Conservation (phyloP, 2,329 filamentous ascomycete species). For the Cladosporium oxysporum region DNA sequence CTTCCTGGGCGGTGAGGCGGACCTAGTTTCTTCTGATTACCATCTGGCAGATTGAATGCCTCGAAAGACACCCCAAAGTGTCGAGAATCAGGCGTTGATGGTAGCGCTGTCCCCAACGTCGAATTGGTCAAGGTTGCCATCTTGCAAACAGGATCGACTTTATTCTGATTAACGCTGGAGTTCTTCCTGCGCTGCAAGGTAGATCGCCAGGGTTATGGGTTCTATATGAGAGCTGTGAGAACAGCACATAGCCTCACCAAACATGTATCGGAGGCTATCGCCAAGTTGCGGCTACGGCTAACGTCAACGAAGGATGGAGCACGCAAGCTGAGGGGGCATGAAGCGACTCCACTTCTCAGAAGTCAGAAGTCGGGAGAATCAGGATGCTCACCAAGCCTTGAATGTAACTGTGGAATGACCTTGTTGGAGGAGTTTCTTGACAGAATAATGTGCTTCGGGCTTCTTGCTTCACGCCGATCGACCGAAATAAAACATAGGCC, state of each 20-base stretch:
- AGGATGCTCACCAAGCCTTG: neutral
- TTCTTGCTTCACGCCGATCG: neutral
- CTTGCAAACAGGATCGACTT: neutral
- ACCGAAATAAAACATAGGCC: neutral
- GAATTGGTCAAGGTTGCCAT: constrained; percentile 2
- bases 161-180: neutral
- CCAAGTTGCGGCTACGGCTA: neutral
- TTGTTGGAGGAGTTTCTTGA: neutral
- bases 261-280: neutral
- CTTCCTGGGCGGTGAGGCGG: constrained; percentile 41
- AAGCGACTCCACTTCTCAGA: neutral
- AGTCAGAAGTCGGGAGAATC: neutral
- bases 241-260: neutral
- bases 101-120: neutral
- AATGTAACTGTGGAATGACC: neutral
- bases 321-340: constrained; percentile 1
- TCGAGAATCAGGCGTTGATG: neutral
- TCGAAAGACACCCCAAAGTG: neutral
- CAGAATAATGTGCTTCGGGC: no score
- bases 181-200: neutral
- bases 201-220: no score
- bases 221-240: neutral
- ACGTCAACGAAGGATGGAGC: constrained; percentile 3
- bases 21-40: constrained; percentile 45
- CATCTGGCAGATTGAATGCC: constrained; percentile 41